Evolutionary conservation across 495 filamentous ascomycete genomes (phyloP).

Genomic region (Jackrogersella minutella): DNA sequence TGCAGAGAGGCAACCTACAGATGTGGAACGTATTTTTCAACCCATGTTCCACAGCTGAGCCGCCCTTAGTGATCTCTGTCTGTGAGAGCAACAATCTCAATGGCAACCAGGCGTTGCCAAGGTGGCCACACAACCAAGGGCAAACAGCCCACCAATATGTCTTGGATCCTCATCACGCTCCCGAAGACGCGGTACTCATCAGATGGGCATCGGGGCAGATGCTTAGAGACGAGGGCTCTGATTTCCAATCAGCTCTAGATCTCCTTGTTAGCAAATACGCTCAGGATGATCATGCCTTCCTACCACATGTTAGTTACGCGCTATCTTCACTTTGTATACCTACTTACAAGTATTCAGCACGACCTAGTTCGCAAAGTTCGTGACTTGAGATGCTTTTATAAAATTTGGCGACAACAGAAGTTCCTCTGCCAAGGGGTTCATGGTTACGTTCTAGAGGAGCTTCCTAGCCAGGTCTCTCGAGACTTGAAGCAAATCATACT

Average conservation of each 20-base stretch:
- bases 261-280: slow-evolving; percentile 34
- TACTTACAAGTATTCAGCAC: slow-evolving; percentile 41
- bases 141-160: slow-evolving; percentile 20
- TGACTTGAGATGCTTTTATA: slow-evolving; percentile 46
- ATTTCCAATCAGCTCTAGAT: slow-evolving; percentile 43
- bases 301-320: slow-evolving; percentile 40
- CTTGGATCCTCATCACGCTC: slow-evolving; percentile 14
- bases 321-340: background rate
- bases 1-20: slow-evolving; percentile 17
- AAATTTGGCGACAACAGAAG: slow-evolving; percentile 44
- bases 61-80: slow-evolving; percentile 19
- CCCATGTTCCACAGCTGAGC: slow-evolving; percentile 7
- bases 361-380: slow-evolving; percentile 44
- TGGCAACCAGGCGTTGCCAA: slow-evolving; percentile 9
- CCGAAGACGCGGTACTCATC: slow-evolving; percentile 28
- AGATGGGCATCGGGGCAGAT: slow-evolving; percentile 44
- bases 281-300: slow-evolving; percentile 21
- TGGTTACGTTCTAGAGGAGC: slow-evolving; percentile 21
- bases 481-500: slow-evolving; percentile 35
- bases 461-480: slow-evolving; percentile 36
- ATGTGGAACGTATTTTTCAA: slow-evolving; percentile 29
- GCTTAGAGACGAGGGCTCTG: slow-evolving; percentile 21
- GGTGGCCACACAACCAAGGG: slow-evolving; percentile 9
- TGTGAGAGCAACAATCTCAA: slow-evolving; percentile 13
- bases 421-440: slow-evolving; percentile 34